Evolutionary conservation across 1,139 yeast species (phyloP), one percentile per base, ranked within the genome.

Genomic region (Lodderomyces beijingensis): DNA sequence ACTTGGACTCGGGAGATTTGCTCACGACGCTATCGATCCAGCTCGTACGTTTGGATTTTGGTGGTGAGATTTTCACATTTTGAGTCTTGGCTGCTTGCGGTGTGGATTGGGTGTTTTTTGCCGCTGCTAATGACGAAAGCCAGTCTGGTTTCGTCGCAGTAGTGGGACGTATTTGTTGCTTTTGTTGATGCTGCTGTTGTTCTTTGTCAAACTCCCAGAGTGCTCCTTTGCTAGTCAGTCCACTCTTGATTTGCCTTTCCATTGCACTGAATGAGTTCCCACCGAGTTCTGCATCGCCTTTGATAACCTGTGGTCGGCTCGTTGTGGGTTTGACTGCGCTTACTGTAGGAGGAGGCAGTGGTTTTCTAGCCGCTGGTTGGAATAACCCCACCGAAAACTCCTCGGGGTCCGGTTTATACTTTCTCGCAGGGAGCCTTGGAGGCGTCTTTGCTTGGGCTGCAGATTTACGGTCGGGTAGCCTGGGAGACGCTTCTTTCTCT

Each of bases 321-420:
- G 27, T 34, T 5, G 11, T 3, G 10, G 39, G 30, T n/a, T n/a
- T n/a, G n/a, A n/a, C n/a, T n/a, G n/a, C n/a, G n/a, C n/a, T n/a
- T n/a, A n/a, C n/a, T n/a, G n/a, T n/a, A 9, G 34, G 20, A 1
- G 33, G 35, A 6, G 31, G 20, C 15, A 35, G 24, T 4, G 35
- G 16, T 18, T 42, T 43, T 33, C 41, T 34, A 2, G 50, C 50
- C 4, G 52, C 49, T 0, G 61, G 61, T 9, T 44, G 42, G 12
- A 53, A 27, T 28, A 57, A 40, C n/a, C 55, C 36, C 5, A 47
- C 43, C 29, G 49, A 40, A n/a, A n/a, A n/a, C n/a, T n/a, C n/a
- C n/a, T n/a, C n/a, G n/a, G n/a, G n/a, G n/a, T n/a, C n/a, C n/a
- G 34, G 26, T 3, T 34, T 25, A n/a, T n/a, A n/a, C n/a, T n/a